A percentile compares a stretch with the other conserved stretches of the same genome.
Conservation (phyloP, 768 basidiomycete species). For the Tephrocybe rancida region DNA sequence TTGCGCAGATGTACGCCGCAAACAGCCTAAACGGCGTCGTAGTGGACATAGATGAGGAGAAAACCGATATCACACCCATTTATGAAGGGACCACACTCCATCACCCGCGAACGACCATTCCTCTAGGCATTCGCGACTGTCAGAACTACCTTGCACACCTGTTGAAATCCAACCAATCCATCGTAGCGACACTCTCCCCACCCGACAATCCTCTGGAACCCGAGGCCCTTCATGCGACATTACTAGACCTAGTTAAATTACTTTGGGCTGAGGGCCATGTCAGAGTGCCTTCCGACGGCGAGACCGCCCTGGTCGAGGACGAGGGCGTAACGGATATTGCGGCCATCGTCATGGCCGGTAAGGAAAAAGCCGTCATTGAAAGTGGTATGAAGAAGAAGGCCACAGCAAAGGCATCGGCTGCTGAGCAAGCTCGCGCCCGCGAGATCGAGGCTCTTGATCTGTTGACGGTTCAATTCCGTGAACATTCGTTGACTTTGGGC, state of each 20-base stretch:
- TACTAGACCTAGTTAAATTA: conserved; percentile 67
- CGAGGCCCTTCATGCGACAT: conserved; percentile 47
- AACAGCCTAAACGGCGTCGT: conserved; percentile 74
- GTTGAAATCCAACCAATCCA: conserved; percentile 66
- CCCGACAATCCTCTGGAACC: conserved; percentile 47
- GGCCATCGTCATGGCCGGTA: conserved; percentile 88
- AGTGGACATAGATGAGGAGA: conserved; percentile 78
- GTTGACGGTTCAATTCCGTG: conserved; percentile 74
- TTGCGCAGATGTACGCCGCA: conserved; percentile 81
- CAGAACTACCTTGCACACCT: conserved; percentile 75
- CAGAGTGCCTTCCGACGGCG: conserved; percentile 75
- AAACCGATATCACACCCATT: conserved; percentile 78
- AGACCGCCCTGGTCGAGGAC: conserved; percentile 68
- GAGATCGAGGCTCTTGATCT: conserved; percentile 87
- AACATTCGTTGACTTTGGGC: conserved; percentile 71
- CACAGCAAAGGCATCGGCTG: conserved; percentile 71
- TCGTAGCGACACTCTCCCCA: conserved; percentile 61
- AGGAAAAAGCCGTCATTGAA: conserved; percentile 88
- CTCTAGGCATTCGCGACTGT: conserved; percentile 72
- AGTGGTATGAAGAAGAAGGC: conserved; percentile 79
- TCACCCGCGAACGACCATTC: conserved; percentile 53
- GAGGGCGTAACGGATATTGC: conserved; percentile 91
- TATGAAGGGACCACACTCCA: conserved; percentile 71
- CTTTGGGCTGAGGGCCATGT: conserved; percentile 67
- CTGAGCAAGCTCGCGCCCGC: conserved; percentile 77